phyloP scores from a whole-genome alignment of 2,329 filamentous ascomycete genomes.

The Aspergillus felis region DNA sequence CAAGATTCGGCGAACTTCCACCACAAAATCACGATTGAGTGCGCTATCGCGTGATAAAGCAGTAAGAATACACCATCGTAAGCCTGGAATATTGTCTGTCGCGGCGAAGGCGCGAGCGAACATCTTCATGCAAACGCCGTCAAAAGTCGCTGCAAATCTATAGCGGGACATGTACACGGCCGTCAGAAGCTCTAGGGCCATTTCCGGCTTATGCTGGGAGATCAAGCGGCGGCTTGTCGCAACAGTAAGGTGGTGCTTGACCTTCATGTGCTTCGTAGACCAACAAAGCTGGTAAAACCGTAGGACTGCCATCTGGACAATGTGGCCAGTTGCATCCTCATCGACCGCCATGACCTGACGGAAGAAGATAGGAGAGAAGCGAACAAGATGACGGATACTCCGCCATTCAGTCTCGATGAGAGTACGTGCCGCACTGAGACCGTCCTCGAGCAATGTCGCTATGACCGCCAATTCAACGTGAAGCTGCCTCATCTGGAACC shows the following conservation, averaged over 20 bases:
- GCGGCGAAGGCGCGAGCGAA: conserved; percentile 33
- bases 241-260: conserved; percentile 36
- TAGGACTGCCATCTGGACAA: conserved; percentile 34
- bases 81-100: conserved; percentile 28
- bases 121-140: conserved; percentile 37
- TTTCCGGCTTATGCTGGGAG: conserved; percentile 15
- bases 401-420: conserved; percentile 31
- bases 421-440: conserved; percentile 25
- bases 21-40: conserved; percentile 28
- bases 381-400: conserved; percentile 19
- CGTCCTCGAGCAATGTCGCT: conserved; percentile 31
- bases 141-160: conserved; percentile 29
- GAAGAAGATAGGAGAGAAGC: conserved; percentile 33
- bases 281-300: conserved; percentile 38
- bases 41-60: conserved; percentile 32
- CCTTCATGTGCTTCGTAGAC: conserved; percentile 24
- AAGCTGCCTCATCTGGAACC: conserved; percentile 28
- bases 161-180: conserved; percentile 37
- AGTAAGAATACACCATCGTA: conserved; percentile 40
- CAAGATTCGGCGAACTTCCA: conserved; percentile 29
- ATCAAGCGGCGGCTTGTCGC: conserved; percentile 29
- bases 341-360: conserved; percentile 29
- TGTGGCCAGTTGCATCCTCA: conserved; percentile 17
- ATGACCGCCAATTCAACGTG: conserved; percentile 37
- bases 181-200: conserved; percentile 32